A percentile compares a stretch with the other conserved stretches of the same genome.
These are phyloP conservation scores for Penicillium maclennaniae DNA, from an alignment of 495 filamentous ascomycete genomes.

Conservation along the genomic window DNA sequence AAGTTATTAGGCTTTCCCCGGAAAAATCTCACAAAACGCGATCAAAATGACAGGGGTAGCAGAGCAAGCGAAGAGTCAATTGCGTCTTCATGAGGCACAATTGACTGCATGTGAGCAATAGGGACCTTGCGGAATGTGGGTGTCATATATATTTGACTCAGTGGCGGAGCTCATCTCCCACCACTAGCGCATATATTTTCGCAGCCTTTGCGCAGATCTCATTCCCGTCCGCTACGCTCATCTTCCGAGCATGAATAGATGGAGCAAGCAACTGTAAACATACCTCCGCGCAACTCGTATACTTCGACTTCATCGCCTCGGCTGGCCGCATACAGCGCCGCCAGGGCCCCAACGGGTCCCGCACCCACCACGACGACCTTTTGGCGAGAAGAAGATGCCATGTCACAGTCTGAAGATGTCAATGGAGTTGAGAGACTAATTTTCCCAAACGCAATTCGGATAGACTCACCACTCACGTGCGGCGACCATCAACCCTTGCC, in stretches of 20 bases:
- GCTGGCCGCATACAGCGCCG: conserved; percentile 85
- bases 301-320: conserved; percentile 86
- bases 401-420: conserved; percentile 11
- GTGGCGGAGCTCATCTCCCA: not conserved
- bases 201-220: not conserved
- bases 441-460: conserved; percentile 4
- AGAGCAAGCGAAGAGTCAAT: not conserved
- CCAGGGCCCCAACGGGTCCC: conserved; percentile 87
- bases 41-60: not conserved
- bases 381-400: conserved; percentile 35
- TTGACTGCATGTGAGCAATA: not conserved
- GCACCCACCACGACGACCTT: conserved; percentile 86
- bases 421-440: not conserved
- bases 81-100: not conserved
- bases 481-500: conserved; percentile 21
- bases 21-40: conserved; percentile 16
- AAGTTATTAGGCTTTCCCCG: conserved; percentile 16
- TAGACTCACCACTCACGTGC: conserved; percentile 21
- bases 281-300: conserved; percentile 91
- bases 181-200: not conserved
- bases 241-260: conserved; percentile 1
- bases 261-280: conserved; percentile 27
- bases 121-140: conserved; percentile 16
- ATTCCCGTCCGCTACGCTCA: not conserved
- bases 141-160: conserved; percentile 6